Evolutionary conservation across 805 yeast species (phyloP).

Genomic region (Lipomyces mesembrius): DNA sequence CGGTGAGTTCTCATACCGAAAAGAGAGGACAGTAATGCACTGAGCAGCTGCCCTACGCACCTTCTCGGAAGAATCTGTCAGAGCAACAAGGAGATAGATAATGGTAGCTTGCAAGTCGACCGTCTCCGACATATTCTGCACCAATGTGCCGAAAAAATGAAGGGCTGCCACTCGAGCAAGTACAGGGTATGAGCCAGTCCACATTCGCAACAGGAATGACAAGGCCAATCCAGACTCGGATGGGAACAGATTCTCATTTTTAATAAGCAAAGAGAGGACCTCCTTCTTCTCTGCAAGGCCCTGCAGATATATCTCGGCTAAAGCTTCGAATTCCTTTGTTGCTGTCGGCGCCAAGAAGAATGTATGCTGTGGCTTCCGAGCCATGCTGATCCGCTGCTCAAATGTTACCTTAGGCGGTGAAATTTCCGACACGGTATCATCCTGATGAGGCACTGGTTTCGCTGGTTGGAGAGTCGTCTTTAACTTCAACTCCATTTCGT

Average conservation of each 20-base stretch:
- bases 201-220: conserved; percentile 46
- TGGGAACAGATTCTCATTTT: conserved; percentile 20
- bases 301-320: conserved; percentile 29
- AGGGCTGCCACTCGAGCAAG: conserved; percentile 48
- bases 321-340: conserved; percentile 20
- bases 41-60: conserved; percentile 44
- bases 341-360: conserved; percentile 32
- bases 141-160: conserved; percentile 32
- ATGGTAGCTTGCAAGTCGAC: conserved; percentile 47
- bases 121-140: conserved; percentile 33
- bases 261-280: conserved; percentile 19
- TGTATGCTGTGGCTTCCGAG: conserved; percentile 5
- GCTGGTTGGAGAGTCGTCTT: conserved; percentile 36
- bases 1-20: conserved; percentile 36
- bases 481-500: conserved; percentile 35
- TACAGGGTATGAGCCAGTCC: conserved; percentile 44
- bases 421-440: conserved; percentile 36
- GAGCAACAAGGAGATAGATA: conserved; percentile 44
- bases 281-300: conserved; percentile 25
- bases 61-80: conserved; percentile 44
- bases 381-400: conserved; percentile 21
- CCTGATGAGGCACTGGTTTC: conserved; percentile 10
- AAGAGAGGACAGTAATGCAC: conserved; percentile 37
- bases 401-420: conserved; percentile 43
- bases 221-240: conserved; percentile 21